Conservation (phyloP, 2,329 filamentous ascomycete species). For the Teratosphaeriaceae sp. region DNA sequence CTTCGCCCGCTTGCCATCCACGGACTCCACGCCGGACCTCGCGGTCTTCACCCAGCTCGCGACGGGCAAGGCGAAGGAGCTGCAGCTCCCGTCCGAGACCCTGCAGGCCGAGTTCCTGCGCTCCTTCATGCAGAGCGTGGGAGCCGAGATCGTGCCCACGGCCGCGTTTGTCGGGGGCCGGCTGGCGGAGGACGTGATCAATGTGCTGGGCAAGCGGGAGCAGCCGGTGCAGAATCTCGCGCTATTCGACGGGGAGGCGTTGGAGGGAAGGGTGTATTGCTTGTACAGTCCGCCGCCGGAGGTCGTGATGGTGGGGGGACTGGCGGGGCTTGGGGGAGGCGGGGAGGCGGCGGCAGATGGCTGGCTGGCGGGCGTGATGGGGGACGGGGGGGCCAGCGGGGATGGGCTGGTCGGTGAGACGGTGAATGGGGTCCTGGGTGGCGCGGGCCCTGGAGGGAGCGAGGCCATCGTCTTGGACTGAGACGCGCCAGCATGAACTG, state of each 20-base stretch:
- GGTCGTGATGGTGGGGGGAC: constrained; percentile 12
- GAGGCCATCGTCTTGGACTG: constrained; percentile 1
- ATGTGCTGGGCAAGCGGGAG: constrained; percentile 82
- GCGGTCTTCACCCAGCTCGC: constrained; percentile 70
- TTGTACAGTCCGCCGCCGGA: constrained; percentile 39
- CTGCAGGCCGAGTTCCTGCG: constrained; percentile 59
- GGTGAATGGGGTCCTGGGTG: background rate
- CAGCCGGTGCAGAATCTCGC: constrained; percentile 95
- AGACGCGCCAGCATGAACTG: too few relatives aligned
- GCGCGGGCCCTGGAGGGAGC: background rate
- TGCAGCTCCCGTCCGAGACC: constrained; percentile 39
- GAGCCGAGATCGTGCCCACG: constrained; percentile 76
- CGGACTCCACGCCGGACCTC: constrained; percentile 56
- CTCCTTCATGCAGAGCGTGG: constrained; percentile 80
- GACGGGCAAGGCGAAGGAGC: constrained; percentile 68
- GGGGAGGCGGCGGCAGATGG: background rate
- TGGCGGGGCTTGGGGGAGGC: background rate
- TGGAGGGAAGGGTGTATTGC: constrained; percentile 72
- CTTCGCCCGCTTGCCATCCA: constrained; percentile 36
- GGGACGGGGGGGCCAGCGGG: background rate
- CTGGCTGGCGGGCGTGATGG: background rate
- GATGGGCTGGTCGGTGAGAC: background rate
- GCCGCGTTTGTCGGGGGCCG: constrained; percentile 84
- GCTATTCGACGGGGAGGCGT: constrained; percentile 78
- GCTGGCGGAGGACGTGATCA: constrained; percentile 94